Evolutionary conservation across 306 rosid genomes (phyloP), one percentile per base, ranked within the genome.

Genomic region (Vigna radiata): DNA sequence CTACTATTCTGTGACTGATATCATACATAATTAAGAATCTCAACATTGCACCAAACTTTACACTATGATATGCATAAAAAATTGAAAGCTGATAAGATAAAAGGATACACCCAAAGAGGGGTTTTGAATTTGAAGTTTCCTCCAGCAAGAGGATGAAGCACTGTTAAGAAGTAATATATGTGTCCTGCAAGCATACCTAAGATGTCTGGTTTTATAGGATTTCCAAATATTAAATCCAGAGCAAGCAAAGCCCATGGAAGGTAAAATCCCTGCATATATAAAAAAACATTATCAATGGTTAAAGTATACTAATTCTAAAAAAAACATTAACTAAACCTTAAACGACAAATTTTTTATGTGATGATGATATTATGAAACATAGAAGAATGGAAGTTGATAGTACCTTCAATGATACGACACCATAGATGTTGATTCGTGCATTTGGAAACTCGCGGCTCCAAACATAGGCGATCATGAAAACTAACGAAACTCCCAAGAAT

Each of bases 391-490:
- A 79, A 70, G 37, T 9, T 4, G 11, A 44, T 44, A 9, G 2
- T 83, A 92, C 97, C 93, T 92, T 90, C 75, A 92, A 80, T 47
- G 88, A 79, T 1, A 92, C 93, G 7, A 92, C 46, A 5, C 96
- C 97, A 11, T 90, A 90, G 8, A 90, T 76, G 75, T 15, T 84
- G 79, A 92, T 87, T 18, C 67, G 72, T 2, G 88, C 90, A 68
- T 90, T 76, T 23, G 96, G 96, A 78, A 88, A 86, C 83, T 90
- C 97, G 1, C 93, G 93, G 83, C 90, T 81, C 96, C 97, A 92
- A 33, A 92, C 70, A 71, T 92, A 92, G 74, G 64, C 80, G 33
- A 90, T 87, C 96, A 88, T 88, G 84, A 81, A 90, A 79, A 90
- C 93, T 77, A 92, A 13, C 2, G 93, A 89, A 78, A 31, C 1